Evolutionary conservation across 2,329 filamentous ascomycete genomes (phyloP).

Genomic region (Colletotrichum sp.): DNA sequence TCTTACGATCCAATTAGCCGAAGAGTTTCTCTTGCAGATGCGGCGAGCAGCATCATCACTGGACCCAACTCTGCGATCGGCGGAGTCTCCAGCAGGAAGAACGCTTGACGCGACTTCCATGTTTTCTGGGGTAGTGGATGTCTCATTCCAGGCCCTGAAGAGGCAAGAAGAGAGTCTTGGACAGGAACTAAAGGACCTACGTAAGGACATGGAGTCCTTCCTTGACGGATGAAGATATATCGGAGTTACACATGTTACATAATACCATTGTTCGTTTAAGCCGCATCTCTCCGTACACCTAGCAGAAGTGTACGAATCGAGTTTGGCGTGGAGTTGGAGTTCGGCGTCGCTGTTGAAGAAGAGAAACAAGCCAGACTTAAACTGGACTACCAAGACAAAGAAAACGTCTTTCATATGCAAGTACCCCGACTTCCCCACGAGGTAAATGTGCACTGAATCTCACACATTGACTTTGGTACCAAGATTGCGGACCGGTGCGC

Average conservation of each 20-base stretch:
- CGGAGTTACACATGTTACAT: background rate
- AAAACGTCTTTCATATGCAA: conserved; percentile 19
- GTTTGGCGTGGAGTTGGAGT: background rate
- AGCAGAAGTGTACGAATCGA: background rate
- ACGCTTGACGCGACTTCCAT: conserved; percentile 29
- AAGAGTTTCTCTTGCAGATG: conserved; percentile 43
- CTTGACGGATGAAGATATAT: conserved; percentile 26
- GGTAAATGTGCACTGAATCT: conserved; percentile 1
- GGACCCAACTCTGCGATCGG: conserved; percentile 26
- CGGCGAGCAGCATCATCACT: conserved; percentile 34
- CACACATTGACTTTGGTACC: background rate
- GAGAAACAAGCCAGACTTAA: conserved; percentile 7
- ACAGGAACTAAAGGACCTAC: conserved; percentile 35
- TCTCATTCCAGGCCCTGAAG: conserved; percentile 29
- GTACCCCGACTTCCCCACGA: conserved; percentile 13
- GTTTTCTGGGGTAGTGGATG: conserved; percentile 35
- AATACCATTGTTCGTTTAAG: background rate
- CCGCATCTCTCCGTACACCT: background rate
- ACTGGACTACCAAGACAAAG: conserved; percentile 13
- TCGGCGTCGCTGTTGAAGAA: background rate
- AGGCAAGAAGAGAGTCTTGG: conserved; percentile 38
- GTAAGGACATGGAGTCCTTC: conserved; percentile 37
- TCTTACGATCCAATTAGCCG: conserved; percentile 45
- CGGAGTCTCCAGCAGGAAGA: background rate
- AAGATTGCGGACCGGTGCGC: conserved; percentile 11